Conservation (phyloP, 306 rosid species). For the Amphicarpaea edgeworthii region DNA sequence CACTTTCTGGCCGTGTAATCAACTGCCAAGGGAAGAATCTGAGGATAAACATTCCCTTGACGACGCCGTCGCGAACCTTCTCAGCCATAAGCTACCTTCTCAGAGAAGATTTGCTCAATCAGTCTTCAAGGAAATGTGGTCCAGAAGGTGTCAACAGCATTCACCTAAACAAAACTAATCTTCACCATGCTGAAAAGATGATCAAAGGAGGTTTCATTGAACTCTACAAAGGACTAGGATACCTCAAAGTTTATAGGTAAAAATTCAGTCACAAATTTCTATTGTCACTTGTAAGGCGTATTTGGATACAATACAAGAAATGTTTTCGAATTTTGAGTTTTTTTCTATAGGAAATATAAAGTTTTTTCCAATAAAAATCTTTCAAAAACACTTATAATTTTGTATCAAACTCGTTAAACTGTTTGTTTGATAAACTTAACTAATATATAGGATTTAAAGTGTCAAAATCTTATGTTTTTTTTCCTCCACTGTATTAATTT, state of each 20-base stretch:
- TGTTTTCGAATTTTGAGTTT: too few species aligned
- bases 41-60: slow-evolving; percentile 87
- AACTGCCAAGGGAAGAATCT: slow-evolving; percentile 86
- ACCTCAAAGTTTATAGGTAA: slow-evolving; percentile 91
- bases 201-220: slow-evolving; percentile 91
- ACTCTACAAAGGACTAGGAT: slow-evolving; percentile 90
- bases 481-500: slow-evolving; percentile 36
- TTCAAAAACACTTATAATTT: too few species aligned
- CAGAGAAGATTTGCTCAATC: slow-evolving; percentile 82
- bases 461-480: slow-evolving; percentile 45
- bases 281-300: too few species aligned
- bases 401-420: too few species aligned
- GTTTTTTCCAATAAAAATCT: too few species aligned
- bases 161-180: slow-evolving; percentile 71
- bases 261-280: slow-evolving; percentile 6
- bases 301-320: too few species aligned
- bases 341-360: too few species aligned
- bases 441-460: background rate
- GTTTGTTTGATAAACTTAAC: background rate
- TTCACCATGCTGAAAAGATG: slow-evolving; percentile 96
- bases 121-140: slow-evolving; percentile 74
- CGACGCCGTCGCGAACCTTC: slow-evolving; percentile 87
- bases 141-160: slow-evolving; percentile 71
- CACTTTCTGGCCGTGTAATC: slow-evolving; percentile 66
- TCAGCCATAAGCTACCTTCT: slow-evolving; percentile 88